Evolutionary conservation across 495 filamentous ascomycete genomes (phyloP), one percentile per base, ranked within the genome.

Genomic region (Podospora bellae-mahoneyi): DNA sequence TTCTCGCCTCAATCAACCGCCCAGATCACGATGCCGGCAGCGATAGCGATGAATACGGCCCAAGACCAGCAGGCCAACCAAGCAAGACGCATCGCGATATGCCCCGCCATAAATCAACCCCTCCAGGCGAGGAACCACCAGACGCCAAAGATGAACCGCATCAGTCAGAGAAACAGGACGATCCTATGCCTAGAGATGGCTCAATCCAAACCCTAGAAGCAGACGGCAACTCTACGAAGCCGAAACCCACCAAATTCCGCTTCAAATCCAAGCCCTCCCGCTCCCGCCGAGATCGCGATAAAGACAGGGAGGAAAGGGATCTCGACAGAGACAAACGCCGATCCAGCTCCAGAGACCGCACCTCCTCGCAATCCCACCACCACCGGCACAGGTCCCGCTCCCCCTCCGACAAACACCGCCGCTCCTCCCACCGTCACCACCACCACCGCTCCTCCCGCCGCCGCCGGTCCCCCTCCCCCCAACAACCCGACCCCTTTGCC

Each of bases 211-310:
- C 54, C 48, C 53, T 10, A 34, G 57, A 54, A 18, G 27, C 18
- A 23, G 53, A 62, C 5, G n/a, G 32, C 63, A n/a, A 13, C 0
- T 27, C 39, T 16, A 20, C 28, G n/a, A 64, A 73, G n/a, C 71
- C 68, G 20, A 79, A 71, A 64, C 62, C 73, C 1, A 81, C 80
- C 6, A 87, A 81, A 75, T 88, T 91, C 77, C 86, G 86, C 56
- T 88, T 91, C 79, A 91, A 87, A 73, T 79, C 78, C 27, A 76
- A 78, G 48, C 62, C 66, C 7, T 71, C 66, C 26, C 66, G 66
- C 15, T 57, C 56, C 7, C 56, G 58, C 13, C 67, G 19, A 62
- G 69, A 54, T 65, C 65, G 19, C 71, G 69, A 57, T 23, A 65
- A 66, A n/a, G 62, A 75, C 32, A 23, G 60, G 23, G 27, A 44